Conservation (phyloP, 1,139 yeast species). For the Taphrina deformans region DNA sequence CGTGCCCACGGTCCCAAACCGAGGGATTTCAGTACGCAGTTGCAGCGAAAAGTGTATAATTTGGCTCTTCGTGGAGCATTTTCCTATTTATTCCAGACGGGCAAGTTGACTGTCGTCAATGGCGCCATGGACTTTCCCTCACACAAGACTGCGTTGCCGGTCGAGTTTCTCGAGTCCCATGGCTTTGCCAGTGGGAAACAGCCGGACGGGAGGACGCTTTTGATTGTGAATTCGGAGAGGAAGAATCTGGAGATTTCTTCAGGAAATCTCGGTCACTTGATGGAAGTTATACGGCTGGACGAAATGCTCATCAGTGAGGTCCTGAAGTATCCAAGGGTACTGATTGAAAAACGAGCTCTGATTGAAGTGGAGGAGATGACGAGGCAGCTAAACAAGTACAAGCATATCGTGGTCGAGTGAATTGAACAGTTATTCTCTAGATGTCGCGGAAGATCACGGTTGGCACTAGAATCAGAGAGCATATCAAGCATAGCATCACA, state of each 20-base stretch:
- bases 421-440: no score
- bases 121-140: constrained; percentile 51
- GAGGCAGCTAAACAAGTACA: constrained; percentile 6
- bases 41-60: constrained; percentile 72
- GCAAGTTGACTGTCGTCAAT: constrained; percentile 70
- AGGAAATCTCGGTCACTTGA: constrained; percentile 16
- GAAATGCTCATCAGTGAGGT: constrained; percentile 29
- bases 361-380: constrained; percentile 19
- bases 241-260: constrained; percentile 24
- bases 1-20: constrained; percentile 85
- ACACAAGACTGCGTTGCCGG: constrained; percentile 34
- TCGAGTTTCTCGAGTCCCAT: constrained; percentile 34
- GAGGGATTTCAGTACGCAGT: constrained; percentile 83
- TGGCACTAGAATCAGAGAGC: no score
- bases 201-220: constrained; percentile 16
- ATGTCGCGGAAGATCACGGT: no score
- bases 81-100: constrained; percentile 73
- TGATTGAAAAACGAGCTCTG: constrained; percentile 27
- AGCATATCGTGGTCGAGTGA: constrained; percentile 16
- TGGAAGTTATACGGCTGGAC: constrained; percentile 20
- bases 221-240: constrained; percentile 10
- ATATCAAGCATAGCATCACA: neutral
- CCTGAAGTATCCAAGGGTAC: constrained; percentile 24
- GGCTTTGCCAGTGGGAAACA: constrained; percentile 26
- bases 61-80: constrained; percentile 79